Conservation (phyloP, 2,329 filamentous ascomycete genomes). For the Talaromyces verruculosus region DNA sequence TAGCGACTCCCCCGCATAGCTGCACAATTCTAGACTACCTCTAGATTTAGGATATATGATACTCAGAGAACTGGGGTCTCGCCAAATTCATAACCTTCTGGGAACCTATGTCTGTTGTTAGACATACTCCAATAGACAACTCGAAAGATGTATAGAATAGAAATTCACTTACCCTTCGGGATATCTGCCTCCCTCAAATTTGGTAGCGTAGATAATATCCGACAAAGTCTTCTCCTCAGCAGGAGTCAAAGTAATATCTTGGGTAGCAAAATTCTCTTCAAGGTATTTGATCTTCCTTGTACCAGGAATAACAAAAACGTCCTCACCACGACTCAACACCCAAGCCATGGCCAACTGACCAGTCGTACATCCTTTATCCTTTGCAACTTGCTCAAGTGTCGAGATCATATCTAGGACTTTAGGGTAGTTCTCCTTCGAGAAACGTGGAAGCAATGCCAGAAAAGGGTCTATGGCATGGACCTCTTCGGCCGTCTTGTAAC, state of each 20-base stretch:
- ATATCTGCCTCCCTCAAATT: conserved; percentile 16
- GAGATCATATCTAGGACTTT: conserved; percentile 52
- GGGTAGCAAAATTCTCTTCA: conserved; percentile 16
- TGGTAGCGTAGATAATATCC: neutral
- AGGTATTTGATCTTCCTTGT: conserved; percentile 20
- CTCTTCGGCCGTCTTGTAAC: conserved; percentile 40
- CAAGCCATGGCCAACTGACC: conserved; percentile 53
- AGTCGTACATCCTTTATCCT: conserved; percentile 43
- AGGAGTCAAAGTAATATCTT: neutral
- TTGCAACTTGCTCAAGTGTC: conserved; percentile 47
- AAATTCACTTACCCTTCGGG: conserved; percentile 4
- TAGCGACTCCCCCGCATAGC: neutral
- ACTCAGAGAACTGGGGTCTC: conserved; percentile 14
- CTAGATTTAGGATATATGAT: too few relatives aligned
- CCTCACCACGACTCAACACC: conserved; percentile 33
- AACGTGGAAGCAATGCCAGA: conserved; percentile 48
- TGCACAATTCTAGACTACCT: too few relatives aligned
- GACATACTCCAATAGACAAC: neutral
- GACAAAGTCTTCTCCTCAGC: conserved; percentile 9
- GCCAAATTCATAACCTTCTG: conserved; percentile 15
- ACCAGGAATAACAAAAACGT: conserved; percentile 16
- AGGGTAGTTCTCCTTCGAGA: conserved; percentile 52
- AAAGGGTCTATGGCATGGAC: conserved; percentile 48
- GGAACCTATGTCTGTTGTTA: conserved; percentile 7
- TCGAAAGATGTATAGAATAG: too few relatives aligned